Base-by-base conservation (phyloP, 441 rosid genomes). In the Adansonia grandidieri region DNA sequence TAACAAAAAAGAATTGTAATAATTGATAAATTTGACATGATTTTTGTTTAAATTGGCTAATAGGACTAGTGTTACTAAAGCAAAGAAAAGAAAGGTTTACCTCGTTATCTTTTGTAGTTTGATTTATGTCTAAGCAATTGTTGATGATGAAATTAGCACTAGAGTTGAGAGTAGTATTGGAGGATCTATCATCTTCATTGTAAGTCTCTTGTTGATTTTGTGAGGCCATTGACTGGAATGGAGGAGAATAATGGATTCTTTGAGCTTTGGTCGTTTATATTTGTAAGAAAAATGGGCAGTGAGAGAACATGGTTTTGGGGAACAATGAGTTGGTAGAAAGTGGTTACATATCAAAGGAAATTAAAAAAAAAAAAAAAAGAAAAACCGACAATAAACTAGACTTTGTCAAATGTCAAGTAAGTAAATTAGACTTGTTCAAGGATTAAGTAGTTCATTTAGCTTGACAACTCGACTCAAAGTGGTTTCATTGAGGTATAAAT, bases 221-320 rank as follows among this genome's bases (percentile, higher is more conserved):
- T 28, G 62, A 53, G 28, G 75, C 62, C 75, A 71, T 71, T 53
- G 24, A 7, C 53, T 71, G 62, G 47, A 71, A 71, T n/a, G 32
- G n/a, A 71, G 15, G 32, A 51, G 22, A 53, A 51, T 28, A 9
- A 14, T 24, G 7, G 45, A 14, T 32, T 28, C 47, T 28, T 17
- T 51, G 15, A 51, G 0, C 24, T 51, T 70, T 71, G 4, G 8
- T 32, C 19, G 3, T 17, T 7, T 32, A 0, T 56, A 51, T 51
- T 51, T 8, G 32, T 28, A 51, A 11, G 22, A 9, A 71, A 50
- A 51, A 1, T 8, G 45, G 24, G 61, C 0, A 4, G 45, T 8
- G 5, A n/a, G 24, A 28, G 74, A 4, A 53, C 47, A 51, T n/a
- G 24, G 24, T 71, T 51, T 71, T 70, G 1, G 2, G 51, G 45